Percentiles rank a stretch among this genome's conserved stretches.
phyloP scores from a whole-genome alignment of 2,329 filamentous ascomycete genomes.

The Colletotrichum gigasporum region DNA sequence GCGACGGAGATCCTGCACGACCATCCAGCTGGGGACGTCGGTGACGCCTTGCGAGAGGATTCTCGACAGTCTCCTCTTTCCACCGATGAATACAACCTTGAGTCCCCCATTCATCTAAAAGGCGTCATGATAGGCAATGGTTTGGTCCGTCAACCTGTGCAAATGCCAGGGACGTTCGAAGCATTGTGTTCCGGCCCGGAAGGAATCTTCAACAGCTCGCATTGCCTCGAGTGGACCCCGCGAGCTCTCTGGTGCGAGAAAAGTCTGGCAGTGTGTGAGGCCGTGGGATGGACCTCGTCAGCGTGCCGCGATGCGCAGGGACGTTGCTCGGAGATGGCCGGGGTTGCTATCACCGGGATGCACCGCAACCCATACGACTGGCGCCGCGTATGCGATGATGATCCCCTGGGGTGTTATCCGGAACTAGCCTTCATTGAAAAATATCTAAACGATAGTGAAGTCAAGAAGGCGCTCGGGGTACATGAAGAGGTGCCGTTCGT shows the following conservation, averaged over 20 bases:
- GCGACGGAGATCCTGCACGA: not conserved
- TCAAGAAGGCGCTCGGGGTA: not conserved
- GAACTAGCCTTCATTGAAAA: not conserved
- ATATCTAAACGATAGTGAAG: not conserved
- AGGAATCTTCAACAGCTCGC: not conserved
- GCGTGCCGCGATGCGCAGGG: not conserved
- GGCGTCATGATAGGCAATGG: constrained; percentile 14
- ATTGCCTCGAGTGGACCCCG: not conserved
- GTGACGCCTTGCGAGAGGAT: not conserved
- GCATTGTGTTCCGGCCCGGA: not conserved
- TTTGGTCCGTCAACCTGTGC: not conserved
- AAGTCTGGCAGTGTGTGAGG: not conserved
- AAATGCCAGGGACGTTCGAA: constrained; percentile 1
- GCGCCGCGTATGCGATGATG: not conserved
- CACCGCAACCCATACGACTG: constrained; percentile 7
- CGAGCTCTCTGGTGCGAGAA: not conserved
- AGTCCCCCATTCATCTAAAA: not conserved
- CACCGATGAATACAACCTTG: too few species aligned
- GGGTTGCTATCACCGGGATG: not conserved
- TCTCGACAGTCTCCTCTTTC: too few species aligned
- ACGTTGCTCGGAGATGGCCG: not conserved
- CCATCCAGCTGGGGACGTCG: not conserved
- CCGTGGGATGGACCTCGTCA: not conserved
- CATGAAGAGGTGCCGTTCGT: not conserved
- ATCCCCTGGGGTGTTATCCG: not conserved